phyloP scores from a whole-genome alignment of 441 rosid species.

The Capsella rubella region DNA sequence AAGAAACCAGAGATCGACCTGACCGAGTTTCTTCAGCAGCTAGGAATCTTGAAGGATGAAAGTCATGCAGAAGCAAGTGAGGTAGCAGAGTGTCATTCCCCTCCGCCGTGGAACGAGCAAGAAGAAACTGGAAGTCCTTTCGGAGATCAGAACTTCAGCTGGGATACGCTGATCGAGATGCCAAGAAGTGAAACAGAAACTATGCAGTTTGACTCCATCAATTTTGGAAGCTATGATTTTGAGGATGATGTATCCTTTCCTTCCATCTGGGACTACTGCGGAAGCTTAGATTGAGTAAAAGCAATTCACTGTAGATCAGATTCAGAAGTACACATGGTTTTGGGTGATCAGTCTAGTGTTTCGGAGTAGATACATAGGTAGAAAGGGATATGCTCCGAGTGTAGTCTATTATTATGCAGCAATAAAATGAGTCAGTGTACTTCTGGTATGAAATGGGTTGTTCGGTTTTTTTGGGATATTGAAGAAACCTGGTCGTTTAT shows the following conservation, averaged over 20 bases:
- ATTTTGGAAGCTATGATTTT: conserved; percentile 54
- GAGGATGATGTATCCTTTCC: conserved; percentile 65
- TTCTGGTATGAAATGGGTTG: conserved; percentile 35
- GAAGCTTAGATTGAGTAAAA: conserved; percentile 37
- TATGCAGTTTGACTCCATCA: conserved; percentile 25
- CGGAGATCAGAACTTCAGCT: conserved; percentile 61
- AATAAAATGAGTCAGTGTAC: conserved; percentile 41
- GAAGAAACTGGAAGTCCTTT: conserved; percentile 47
- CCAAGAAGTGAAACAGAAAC: conserved; percentile 50
- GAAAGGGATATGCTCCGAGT: conserved; percentile 15
- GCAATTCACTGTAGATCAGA: conserved; percentile 22
- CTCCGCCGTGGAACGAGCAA: conserved; percentile 53
- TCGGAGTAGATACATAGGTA: conserved; percentile 25
- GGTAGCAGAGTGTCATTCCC: conserved; percentile 36
- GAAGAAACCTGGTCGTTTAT: conserved; percentile 10
- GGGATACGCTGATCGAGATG: conserved; percentile 81
- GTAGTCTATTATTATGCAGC: conserved; percentile 31
- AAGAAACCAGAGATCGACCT: conserved; percentile 90
- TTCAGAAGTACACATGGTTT: conserved; percentile 38
- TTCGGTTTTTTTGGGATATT: conserved; percentile 31
- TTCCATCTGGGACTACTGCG: conserved; percentile 78
- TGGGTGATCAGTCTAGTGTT: conserved; percentile 32
- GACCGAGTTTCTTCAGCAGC: conserved; percentile 89
- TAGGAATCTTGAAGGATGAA: conserved; percentile 71
- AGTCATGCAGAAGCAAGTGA: conserved; percentile 45